A percentile compares a stretch with the other conserved stretches of the same genome.
Evolutionary conservation across 805 yeast genomes (phyloP).

Genomic region (Candida ponderosae): DNA sequence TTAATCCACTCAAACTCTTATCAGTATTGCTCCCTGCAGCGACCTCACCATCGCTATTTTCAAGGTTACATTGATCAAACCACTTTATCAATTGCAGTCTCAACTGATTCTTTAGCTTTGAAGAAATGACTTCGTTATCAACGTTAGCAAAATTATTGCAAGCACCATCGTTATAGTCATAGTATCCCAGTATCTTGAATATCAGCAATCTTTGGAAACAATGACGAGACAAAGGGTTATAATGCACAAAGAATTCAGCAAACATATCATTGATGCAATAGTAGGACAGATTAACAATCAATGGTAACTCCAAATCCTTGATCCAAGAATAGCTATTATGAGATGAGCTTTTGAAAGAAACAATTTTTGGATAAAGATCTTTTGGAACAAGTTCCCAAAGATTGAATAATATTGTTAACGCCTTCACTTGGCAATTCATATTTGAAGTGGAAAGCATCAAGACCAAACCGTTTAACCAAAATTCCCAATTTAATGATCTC

Average conservation of each 20-base stretch:
- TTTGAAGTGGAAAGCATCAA: conserved; percentile 58
- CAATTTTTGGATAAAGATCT: too few relatives aligned
- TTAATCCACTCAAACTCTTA: neutral
- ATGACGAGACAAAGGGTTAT: conserved; percentile 71
- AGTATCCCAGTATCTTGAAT: conserved; percentile 50
- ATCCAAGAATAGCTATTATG: conserved; percentile 30
- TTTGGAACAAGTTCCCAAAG: conserved; percentile 65
- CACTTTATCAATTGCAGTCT: too few relatives aligned
- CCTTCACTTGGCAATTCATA: conserved; percentile 53
- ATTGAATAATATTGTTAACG: conserved; percentile 60
- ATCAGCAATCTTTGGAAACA: conserved; percentile 59
- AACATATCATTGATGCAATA: conserved; percentile 50
- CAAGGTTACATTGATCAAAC: too few relatives aligned
- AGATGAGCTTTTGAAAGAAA: conserved; percentile 1
- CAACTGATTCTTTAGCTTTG: too few relatives aligned
- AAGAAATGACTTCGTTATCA: too few relatives aligned
- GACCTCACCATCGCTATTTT: too few relatives aligned
- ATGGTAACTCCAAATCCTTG: conserved; percentile 26
- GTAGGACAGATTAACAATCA: conserved; percentile 39
- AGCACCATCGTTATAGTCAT: too few relatives aligned
- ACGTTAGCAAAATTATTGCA: too few relatives aligned
- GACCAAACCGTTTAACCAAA: conserved; percentile 60
- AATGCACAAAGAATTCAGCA: conserved; percentile 59
- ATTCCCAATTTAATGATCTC: conserved; percentile 53
- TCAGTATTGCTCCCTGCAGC: too few relatives aligned